Evolutionary conservation across 2,329 filamentous ascomycete genomes (phyloP).

Genomic region (Fusarium transvaalense): DNA sequence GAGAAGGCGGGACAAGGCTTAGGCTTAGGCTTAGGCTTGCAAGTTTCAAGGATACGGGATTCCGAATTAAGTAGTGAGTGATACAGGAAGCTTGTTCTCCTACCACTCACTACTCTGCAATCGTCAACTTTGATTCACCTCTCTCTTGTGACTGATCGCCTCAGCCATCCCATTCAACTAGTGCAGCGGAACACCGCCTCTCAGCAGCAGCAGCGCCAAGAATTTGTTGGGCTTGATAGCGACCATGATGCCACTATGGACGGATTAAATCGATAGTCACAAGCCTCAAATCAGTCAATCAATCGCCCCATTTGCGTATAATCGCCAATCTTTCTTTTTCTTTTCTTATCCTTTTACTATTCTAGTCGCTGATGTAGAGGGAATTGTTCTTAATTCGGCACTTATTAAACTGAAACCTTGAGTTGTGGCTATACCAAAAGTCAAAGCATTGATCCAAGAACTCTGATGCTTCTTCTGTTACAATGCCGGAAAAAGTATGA

Average conservation of each 20-base stretch:
- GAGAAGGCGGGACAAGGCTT: conserved; percentile 17
- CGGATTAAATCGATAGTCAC: conserved; percentile 30
- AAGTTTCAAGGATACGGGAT: conserved; percentile 16
- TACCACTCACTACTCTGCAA: conserved; percentile 25
- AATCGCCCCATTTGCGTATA: neutral
- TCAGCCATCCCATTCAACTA: conserved; percentile 21
- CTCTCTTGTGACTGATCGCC: conserved; percentile 27
- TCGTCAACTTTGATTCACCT: conserved; percentile 22
- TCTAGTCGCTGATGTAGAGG: neutral
- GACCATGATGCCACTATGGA: conserved; percentile 42
- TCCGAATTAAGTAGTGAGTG: conserved; percentile 16
- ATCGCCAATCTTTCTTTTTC: neutral
- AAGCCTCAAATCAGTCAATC: conserved; percentile 17
- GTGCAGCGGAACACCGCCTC: conserved; percentile 24
- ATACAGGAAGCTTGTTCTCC: conserved; percentile 26
- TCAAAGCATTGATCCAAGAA: conserved; percentile 9
- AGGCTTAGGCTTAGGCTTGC: neutral
- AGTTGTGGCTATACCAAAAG: conserved; percentile 6
- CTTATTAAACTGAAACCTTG: conserved; percentile 13
- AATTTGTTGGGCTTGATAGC: conserved; percentile 29
- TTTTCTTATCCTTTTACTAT: neutral
- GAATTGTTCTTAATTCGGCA: conserved; percentile 4
- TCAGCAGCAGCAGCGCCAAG: conserved; percentile 45
- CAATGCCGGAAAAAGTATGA: conserved; percentile 21
- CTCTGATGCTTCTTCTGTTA: conserved; percentile 7